Evolutionary conservation across 108 stramenopile genomes (phyloP).

Genomic region (Nitzschia putrida): DNA sequence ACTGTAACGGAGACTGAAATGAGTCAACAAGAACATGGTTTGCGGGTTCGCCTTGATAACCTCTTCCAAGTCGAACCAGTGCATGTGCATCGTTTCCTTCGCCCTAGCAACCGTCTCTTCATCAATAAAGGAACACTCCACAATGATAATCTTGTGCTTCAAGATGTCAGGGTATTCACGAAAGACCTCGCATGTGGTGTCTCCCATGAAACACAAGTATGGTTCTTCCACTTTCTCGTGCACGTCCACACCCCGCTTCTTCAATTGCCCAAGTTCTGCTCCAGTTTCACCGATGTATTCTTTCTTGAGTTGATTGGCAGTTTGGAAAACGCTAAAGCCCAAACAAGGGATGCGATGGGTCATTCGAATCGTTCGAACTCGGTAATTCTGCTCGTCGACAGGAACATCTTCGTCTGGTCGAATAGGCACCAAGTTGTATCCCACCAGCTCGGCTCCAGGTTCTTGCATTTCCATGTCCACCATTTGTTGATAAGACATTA

Average conservation of each 20-base stretch:
- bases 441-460: not conserved
- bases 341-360: slow-evolving; percentile 46
- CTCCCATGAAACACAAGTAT: slow-evolving; percentile 47
- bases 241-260: slow-evolving; percentile 23
- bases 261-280: slow-evolving; percentile 38
- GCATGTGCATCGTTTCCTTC: slow-evolving; percentile 43
- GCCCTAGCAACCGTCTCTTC: slow-evolving; percentile 28
- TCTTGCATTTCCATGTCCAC: slow-evolving; percentile 1
- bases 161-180: slow-evolving; percentile 35
- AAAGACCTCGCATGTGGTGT: slow-evolving; percentile 49
- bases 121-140: slow-evolving; percentile 51
- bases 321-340: slow-evolving; percentile 43
- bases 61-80: slow-evolving; percentile 48
- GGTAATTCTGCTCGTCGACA: slow-evolving; percentile 29
- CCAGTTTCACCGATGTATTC: slow-evolving; percentile 37
- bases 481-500: slow-evolving; percentile 36
- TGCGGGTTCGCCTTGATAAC: slow-evolving; percentile 34
- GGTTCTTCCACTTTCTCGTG: slow-evolving; percentile 27
- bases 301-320: slow-evolving; percentile 25
- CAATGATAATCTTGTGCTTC: slow-evolving; percentile 33
- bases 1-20: slow-evolving; percentile 45
- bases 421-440: slow-evolving; percentile 14
- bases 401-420: slow-evolving; percentile 31
- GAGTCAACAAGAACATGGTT: slow-evolving; percentile 41
- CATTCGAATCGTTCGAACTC: slow-evolving; percentile 25